These are phyloP conservation scores for Capsicum rhomboideum DNA, from an alignment of 257 asterid genomes.

Conservation along the genomic window DNA sequence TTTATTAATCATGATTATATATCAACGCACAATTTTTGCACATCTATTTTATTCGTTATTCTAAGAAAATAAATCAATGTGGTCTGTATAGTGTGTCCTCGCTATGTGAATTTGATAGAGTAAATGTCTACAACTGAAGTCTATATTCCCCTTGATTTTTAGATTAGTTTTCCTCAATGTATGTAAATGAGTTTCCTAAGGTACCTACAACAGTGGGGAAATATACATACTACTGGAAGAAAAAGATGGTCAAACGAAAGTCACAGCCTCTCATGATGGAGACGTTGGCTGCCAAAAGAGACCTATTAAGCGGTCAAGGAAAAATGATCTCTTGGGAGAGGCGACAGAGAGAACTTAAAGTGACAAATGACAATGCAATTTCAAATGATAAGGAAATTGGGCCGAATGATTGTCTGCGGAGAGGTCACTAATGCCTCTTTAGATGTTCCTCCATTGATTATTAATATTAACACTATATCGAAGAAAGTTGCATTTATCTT, in stretches of 20 bases:
- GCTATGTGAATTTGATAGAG: no score
- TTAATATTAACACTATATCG: slow-evolving; percentile 14
- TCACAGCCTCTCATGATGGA: slow-evolving; percentile 24
- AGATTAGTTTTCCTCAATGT: no score
- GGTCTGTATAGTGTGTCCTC: no score
- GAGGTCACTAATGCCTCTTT: slow-evolving; percentile 16
- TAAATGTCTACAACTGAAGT: no score
- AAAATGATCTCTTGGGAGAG: slow-evolving; percentile 17
- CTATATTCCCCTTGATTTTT: no score
- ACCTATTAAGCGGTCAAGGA: slow-evolving; percentile 37
- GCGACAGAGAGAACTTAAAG: slow-evolving; percentile 15
- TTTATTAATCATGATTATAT: no score
- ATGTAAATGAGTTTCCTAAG: slow-evolving; percentile 22
- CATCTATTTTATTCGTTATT: no score
- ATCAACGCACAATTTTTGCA: no score
- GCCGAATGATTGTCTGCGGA: slow-evolving; percentile 10
- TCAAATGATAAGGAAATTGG: slow-evolving; percentile 9
- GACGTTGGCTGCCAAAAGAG: slow-evolving; percentile 23
- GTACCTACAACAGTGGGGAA: slow-evolving; percentile 31
- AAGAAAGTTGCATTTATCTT: slow-evolving; percentile 21
- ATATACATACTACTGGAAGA: slow-evolving; percentile 52
- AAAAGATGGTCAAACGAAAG: slow-evolving; percentile 29
- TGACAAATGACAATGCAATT: slow-evolving; percentile 7
- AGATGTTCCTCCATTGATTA: slow-evolving; percentile 12
- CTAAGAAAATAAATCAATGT: no score